These are phyloP conservation scores for Phaeosphaeriaceae sp. DNA, from an alignment of 2,329 filamentous ascomycete species.

Conservation along the genomic window DNA sequence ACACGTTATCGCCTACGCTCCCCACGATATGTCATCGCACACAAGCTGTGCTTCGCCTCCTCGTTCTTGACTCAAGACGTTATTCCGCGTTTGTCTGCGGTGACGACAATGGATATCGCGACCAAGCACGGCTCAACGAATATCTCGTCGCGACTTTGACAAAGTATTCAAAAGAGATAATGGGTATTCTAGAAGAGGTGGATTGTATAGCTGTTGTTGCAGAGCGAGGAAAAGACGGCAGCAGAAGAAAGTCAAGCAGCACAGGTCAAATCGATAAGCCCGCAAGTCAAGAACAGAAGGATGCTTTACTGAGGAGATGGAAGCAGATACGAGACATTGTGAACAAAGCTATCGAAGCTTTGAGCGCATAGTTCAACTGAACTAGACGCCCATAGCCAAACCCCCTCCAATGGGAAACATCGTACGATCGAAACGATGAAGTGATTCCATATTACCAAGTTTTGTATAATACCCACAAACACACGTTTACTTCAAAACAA, in stretches of 20 bases:
- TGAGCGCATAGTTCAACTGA: no score
- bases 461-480: no score
- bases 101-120: constrained; percentile 40
- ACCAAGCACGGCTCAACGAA: constrained; percentile 47
- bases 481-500: no score
- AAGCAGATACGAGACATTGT: constrained; percentile 43
- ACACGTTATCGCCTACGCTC: constrained; percentile 28
- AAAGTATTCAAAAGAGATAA: constrained; percentile 39
- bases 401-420: no score
- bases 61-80: constrained; percentile 35
- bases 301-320: constrained; percentile 42
- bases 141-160: constrained; percentile 43
- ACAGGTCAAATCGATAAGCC: neutral
- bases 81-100: constrained; percentile 41
- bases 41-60: constrained; percentile 52
- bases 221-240: constrained; percentile 1
- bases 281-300: constrained; percentile 31
- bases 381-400: no score
- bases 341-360: constrained; percentile 22
- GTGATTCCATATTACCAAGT: no score
- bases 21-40: constrained; percentile 53
- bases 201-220: no score
- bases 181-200: constrained; percentile 35
- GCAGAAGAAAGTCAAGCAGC: neutral
- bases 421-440: no score